Base-by-base conservation (phyloP, 257 asterid species). In the Eustoma russellianum region DNA sequence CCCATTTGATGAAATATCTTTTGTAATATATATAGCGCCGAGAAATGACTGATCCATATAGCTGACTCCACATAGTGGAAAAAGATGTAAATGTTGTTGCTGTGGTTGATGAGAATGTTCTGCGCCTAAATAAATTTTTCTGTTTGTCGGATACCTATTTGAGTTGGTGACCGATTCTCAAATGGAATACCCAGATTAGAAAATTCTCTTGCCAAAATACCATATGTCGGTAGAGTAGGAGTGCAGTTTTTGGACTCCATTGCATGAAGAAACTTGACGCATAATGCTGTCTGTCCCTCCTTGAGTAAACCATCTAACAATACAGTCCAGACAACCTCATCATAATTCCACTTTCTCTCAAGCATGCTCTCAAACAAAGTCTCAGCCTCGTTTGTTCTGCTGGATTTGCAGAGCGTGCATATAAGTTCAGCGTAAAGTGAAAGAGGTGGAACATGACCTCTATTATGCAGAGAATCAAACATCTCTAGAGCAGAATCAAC, bases 301-400 rank as follows among this genome's bases (percentile, higher is more conserved):
- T 80, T 80, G 40, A 91, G 79, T 67, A 91, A 72, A 48, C 85
- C 85, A 77, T 91, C 98, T 61, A 91, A 72, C 75, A 91, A 74
- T 63, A 91, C 58, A 30, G 89, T 80, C 96, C 96, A 83, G 50
- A 86, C 95, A 78, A 91, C 82, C 79, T 91, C 95, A 75, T 91
- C 92, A 48, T 56, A 57, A 57, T 80, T 86, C 86, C 87, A 77
- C 51, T 66, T 72, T 57, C 59, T 73, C 62, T 78, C 87, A 69
- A 86, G 87, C 85, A 91, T 75, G 64, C 59, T 65, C 40, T 63
- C 63, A 58, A 91, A 91, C 66, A 86, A 76, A 50, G 51, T 67
- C 67, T 80, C 83, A 51, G 84, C 98, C 64, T 91, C 94, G 48
- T 73, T 59, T 47, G 54, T 54, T 73, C 70, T 57, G 51, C 61